Base-by-base conservation (phyloP, 164 flowering plant species). In the Chloranthus sessilifolius region DNA sequence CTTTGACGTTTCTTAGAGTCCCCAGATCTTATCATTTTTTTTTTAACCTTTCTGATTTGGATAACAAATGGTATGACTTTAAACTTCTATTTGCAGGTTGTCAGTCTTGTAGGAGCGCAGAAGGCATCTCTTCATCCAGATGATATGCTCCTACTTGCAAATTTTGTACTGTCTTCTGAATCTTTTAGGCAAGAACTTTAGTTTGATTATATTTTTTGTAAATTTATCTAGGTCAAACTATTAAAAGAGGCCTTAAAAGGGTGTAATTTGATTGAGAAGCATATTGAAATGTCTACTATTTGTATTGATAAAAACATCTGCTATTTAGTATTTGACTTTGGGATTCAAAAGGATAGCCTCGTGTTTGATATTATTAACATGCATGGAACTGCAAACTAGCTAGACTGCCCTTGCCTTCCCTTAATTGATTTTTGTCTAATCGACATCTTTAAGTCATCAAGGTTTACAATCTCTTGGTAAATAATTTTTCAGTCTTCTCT, bases 111-210 rank as follows among this genome's bases (percentile, higher is more conserved):
- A 44, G 97, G 99, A 59, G 97, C 99, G 38, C 96, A 94, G 56
- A 94, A 94, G 65, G 92, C 96, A 21, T 86, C 95, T 55, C 95
- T 94, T 62, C 96, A 89, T 76, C 97, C 99, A 19, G 99, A 94
- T 81, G 99, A 94, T 63, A 86, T 94, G 84, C 75, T 94, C 59
- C 71, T 94, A 21, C 88, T 94, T 67, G 58, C 97, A 47, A 94
- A 94, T 67, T 94, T 94, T 68, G 80, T 94, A 36, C 64, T 74
- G 74, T 82, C 99, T 17, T 86, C 96, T 34, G 99, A 94, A 65
- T 94, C 97, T 39, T 94, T 94, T 66, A 81, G 95, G 99, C 65
- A 76, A 70, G 75, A 59, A 29, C 52, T 7, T 28, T 10, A 19
- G 20, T 43, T 38, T 30, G 15, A 17, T 43, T 40, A 7, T 15